These are phyloP conservation scores for Asterochloris erici DNA, from an alignment of 139 green algal species.

Conservation along the genomic window DNA sequence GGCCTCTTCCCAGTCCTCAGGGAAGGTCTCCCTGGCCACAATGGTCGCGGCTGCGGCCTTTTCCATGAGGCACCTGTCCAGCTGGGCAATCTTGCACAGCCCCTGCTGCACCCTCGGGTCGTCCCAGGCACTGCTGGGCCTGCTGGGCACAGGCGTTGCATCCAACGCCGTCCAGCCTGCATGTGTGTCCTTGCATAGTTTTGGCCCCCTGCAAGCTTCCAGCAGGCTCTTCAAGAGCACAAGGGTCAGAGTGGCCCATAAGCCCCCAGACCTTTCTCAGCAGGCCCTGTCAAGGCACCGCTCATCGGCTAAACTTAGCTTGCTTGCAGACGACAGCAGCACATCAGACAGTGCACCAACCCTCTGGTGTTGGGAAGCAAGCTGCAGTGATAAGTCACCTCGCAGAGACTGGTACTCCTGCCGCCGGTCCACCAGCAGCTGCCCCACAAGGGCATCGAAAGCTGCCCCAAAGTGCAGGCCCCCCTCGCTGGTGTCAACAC, in stretches of 20 bases:
- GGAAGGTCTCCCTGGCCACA: conserved; percentile 12
- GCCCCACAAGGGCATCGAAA: conserved; percentile 5
- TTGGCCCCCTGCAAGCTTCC: neutral
- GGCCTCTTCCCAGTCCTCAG: conserved; percentile 1
- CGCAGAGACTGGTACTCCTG: neutral
- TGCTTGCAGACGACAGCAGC: neutral
- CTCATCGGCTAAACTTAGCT: neutral
- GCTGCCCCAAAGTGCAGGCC: neutral
- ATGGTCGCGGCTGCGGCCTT: conserved; percentile 10
- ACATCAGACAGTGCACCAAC: neutral
- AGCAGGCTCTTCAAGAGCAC: neutral
- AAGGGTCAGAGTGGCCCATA: neutral
- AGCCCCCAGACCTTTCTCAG: too few relatives aligned
- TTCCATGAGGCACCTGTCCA: conserved; percentile 11
- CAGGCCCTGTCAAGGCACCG: neutral
- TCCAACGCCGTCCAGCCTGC: neutral
- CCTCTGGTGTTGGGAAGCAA: neutral
- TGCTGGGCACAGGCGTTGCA: neutral
- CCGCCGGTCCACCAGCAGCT: neutral
- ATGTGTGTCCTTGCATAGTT: neutral
- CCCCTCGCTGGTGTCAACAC: neutral
- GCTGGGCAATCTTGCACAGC: conserved; percentile 8
- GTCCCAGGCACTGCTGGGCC: neutral
- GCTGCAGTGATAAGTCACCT: neutral
- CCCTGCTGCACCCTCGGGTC: conserved; percentile 12